These are phyloP conservation scores for Salvia splendens DNA, from an alignment of 257 asterid genomes.

Conservation along the genomic window DNA sequence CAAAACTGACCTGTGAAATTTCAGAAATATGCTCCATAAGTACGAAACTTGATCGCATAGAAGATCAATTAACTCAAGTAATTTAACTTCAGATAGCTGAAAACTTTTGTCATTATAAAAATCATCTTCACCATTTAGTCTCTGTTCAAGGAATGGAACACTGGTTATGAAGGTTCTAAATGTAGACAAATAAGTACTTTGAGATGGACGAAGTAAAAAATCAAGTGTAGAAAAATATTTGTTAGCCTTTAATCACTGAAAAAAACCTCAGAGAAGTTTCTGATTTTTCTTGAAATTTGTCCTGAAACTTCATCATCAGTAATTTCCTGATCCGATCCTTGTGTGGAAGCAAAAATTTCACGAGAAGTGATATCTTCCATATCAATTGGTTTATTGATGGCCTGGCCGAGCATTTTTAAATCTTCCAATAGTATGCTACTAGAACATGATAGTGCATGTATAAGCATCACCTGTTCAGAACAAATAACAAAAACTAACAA, in stretches of 20 bases:
- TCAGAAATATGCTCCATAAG: slow-evolving; percentile 75
- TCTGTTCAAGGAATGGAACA: slow-evolving; percentile 45
- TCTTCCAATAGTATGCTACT: slow-evolving; percentile 67
- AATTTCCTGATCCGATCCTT: slow-evolving; percentile 37
- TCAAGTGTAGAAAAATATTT: not conserved
- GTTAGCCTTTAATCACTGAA: slow-evolving; percentile 24
- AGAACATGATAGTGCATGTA: slow-evolving; percentile 63
- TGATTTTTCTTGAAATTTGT: slow-evolving; percentile 37
- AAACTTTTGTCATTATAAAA: slow-evolving; percentile 45
- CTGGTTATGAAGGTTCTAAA: slow-evolving; percentile 26
- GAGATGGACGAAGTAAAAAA: slow-evolving; percentile 19
- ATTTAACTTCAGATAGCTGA: slow-evolving; percentile 53
- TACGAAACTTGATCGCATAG: slow-evolving; percentile 59
- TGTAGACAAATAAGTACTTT: slow-evolving; percentile 11
- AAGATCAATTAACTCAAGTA: slow-evolving; percentile 47
- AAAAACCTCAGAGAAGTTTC: slow-evolving; percentile 46
- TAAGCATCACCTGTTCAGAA: slow-evolving; percentile 56
- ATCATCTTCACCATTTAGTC: slow-evolving; percentile 42
- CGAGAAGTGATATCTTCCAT: slow-evolving; percentile 48
- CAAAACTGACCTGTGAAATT: slow-evolving; percentile 79
- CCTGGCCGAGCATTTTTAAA: slow-evolving; percentile 63
- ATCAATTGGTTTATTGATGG: slow-evolving; percentile 60
- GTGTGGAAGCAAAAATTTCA: slow-evolving; percentile 42
- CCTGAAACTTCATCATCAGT: slow-evolving; percentile 43
- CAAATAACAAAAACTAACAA: slow-evolving; percentile 20